phyloP scores from a whole-genome alignment of 2,329 filamentous ascomycete genomes.

The Sporothrix humicola region DNA sequence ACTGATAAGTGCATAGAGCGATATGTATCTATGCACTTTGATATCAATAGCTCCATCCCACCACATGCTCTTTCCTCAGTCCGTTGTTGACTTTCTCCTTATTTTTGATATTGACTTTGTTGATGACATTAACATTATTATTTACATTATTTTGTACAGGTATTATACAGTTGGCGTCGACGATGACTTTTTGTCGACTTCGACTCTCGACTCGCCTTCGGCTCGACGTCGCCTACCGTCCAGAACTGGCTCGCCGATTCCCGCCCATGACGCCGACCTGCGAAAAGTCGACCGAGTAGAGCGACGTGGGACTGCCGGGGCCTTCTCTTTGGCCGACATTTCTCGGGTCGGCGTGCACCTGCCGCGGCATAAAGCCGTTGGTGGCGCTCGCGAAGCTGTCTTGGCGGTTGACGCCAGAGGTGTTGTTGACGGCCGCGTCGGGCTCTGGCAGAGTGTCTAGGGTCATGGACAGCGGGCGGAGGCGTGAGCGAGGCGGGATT shows the following conservation, averaged over 20 bases:
- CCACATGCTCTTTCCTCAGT: background rate
- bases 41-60: background rate
- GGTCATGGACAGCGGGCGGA: conserved; percentile 5
- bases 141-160: conserved; percentile 2
- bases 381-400: background rate
- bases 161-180: background rate
- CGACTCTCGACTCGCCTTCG: background rate
- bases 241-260: background rate
- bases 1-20: background rate
- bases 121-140: background rate
- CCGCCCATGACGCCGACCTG: background rate
- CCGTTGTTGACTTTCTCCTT: too few relatives aligned
- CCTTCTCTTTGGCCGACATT: background rate
- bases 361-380: background rate
- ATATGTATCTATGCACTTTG: background rate
- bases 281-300: conserved; percentile 27
- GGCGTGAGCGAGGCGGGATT: conserved; percentile 32
- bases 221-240: background rate
- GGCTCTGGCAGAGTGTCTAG: background rate
- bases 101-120: too few relatives aligned
- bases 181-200: too few relatives aligned
- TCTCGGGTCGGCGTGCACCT: conserved; percentile 10
- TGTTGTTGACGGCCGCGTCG: too few relatives aligned
- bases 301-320: conserved; percentile 26
- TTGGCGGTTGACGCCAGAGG: background rate